These are phyloP conservation scores for Colletotrichum camelliae DNA, from an alignment of 2,329 filamentous ascomycete genomes.

Conservation along the genomic window DNA sequence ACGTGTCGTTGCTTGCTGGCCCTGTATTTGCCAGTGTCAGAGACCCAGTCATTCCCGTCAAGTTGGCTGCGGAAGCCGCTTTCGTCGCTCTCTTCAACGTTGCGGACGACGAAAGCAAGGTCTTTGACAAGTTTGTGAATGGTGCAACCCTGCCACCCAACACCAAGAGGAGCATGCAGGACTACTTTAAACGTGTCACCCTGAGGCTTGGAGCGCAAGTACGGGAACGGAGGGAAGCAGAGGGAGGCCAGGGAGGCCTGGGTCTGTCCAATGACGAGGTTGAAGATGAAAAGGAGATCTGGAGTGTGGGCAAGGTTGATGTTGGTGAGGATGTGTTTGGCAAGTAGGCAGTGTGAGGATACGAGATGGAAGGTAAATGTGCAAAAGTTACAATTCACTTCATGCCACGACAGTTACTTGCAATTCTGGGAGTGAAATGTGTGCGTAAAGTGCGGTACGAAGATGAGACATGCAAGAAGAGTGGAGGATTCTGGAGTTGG, in stretches of 20 bases:
- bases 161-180: slow-evolving; percentile 87
- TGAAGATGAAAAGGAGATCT: slow-evolving; percentile 94
- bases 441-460: background rate
- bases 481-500: background rate
- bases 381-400: background rate
- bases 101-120: slow-evolving; percentile 80
- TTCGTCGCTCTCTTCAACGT: slow-evolving; percentile 92
- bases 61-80: slow-evolving; percentile 91
- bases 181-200: slow-evolving; percentile 96
- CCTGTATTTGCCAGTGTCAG: slow-evolving; percentile 89
- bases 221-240: slow-evolving; percentile 86
- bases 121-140: slow-evolving; percentile 92
- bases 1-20: slow-evolving; percentile 79
- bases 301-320: slow-evolving; percentile 93
- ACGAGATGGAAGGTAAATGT: background rate
- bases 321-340: slow-evolving; percentile 66
- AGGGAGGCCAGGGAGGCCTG: slow-evolving; percentile 85
- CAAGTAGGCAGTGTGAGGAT: slow-evolving; percentile 30
- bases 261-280: slow-evolving; percentile 88
- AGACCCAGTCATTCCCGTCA: slow-evolving; percentile 92
- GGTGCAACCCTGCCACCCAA: slow-evolving; percentile 70
- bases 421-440: background rate
- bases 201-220: slow-evolving; percentile 85
- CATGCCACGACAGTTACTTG: background rate
- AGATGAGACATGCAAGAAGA: background rate